Evolutionary conservation across 495 filamentous ascomycete species (phyloP).

Genomic region (Patellaria atrata): DNA sequence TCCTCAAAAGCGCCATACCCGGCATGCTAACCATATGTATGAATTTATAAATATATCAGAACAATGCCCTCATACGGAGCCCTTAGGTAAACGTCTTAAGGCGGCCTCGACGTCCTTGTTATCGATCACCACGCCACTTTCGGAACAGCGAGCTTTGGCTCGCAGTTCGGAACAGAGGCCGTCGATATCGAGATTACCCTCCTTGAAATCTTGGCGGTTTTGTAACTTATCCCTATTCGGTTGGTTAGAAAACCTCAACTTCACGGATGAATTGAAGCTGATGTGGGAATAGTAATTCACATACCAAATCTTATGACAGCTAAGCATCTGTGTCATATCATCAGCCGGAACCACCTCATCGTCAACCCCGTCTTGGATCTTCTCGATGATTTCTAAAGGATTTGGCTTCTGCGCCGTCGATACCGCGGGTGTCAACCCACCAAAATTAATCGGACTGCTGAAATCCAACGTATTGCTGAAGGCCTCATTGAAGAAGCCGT

Average conservation of each 20-base stretch:
- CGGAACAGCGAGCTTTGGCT: slow-evolving; percentile 91
- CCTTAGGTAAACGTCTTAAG: slow-evolving; percentile 19
- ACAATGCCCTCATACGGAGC: no score
- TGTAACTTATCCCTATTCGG: slow-evolving; percentile 73
- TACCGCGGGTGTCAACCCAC: slow-evolving; percentile 32
- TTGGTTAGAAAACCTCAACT: slow-evolving; percentile 8
- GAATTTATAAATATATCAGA: no score
- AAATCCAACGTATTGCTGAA: slow-evolving; percentile 67
- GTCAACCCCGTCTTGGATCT: slow-evolving; percentile 49
- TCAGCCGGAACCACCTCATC: slow-evolving; percentile 50
- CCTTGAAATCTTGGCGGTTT: slow-evolving; percentile 70
- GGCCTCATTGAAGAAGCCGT: slow-evolving; percentile 77
- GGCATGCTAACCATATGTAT: no score
- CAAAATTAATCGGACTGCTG: slow-evolving; percentile 56
- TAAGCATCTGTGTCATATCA: slow-evolving; percentile 51
- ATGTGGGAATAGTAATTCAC: slow-evolving; percentile 20
- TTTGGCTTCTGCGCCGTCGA: slow-evolving; percentile 43
- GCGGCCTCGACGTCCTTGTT: slow-evolving; percentile 65
- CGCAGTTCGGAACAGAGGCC: slow-evolving; percentile 84
- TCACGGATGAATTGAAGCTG: slow-evolving; percentile 5
- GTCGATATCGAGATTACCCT: slow-evolving; percentile 85
- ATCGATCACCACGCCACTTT: slow-evolving; percentile 80
- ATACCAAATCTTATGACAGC: slow-evolving; percentile 88
- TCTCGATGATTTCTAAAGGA: slow-evolving; percentile 60
- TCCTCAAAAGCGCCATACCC: no score